Conservation (phyloP, 208 protist species). For the Leishmania tarentolae region DNA sequence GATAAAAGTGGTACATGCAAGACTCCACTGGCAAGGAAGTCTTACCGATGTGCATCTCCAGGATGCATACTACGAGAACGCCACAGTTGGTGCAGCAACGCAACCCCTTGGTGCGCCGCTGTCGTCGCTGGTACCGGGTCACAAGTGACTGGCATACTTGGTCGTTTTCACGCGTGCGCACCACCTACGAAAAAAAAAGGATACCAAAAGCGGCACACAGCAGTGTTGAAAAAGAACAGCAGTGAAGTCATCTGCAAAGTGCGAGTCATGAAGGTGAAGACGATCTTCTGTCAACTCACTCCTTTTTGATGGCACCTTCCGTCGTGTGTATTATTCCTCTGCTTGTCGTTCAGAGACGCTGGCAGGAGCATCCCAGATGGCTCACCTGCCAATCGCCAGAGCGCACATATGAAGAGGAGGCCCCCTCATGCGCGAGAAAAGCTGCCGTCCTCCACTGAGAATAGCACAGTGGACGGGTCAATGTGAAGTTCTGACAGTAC, state of each 20-base stretch:
- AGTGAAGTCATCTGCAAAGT: not conserved
- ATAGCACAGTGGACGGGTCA: slow-evolving; percentile 21
- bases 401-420: not conserved
- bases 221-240: slow-evolving; percentile 5
- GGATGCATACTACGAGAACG: not conserved
- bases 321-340: not conserved
- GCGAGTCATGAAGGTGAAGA: not conserved
- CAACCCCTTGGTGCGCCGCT: not conserved
- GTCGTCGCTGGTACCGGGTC: not conserved
- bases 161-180: not conserved
- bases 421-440: slow-evolving; percentile 16
- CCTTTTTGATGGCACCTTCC: not conserved
- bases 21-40: not conserved
- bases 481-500: slow-evolving; percentile 36
- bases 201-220: not conserved
- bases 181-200: not conserved
- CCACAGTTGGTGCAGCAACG: not conserved
- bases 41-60: not conserved
- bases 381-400: not conserved
- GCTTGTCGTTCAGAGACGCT: not conserved
- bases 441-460: slow-evolving; percentile 17
- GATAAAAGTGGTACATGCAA: not conserved
- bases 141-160: not conserved
- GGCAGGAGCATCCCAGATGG: not conserved
- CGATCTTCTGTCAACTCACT: not conserved